phyloP scores from a whole-genome alignment of 2,329 filamentous ascomycete genomes.

The Tolypocladium amazonense region DNA sequence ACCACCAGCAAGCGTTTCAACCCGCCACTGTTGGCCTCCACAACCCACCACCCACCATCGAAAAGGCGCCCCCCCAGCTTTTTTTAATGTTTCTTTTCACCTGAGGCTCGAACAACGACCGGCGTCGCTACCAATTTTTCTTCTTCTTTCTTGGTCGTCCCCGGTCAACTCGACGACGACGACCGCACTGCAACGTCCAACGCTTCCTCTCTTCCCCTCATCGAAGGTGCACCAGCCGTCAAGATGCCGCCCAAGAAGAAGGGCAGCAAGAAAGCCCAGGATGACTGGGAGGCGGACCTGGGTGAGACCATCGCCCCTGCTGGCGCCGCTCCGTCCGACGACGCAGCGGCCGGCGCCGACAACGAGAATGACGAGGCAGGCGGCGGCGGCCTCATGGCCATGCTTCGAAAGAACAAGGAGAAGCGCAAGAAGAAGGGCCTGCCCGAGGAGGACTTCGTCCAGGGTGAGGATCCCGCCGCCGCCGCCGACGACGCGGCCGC shows the following conservation, averaged over 20 bases:
- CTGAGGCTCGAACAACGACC: background rate
- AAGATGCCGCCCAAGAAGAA: conserved; percentile 94
- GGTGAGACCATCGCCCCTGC: conserved; percentile 64
- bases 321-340: conserved; percentile 32
- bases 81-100: background rate
- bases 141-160: background rate
- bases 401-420: conserved; percentile 70
- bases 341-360: conserved; percentile 34
- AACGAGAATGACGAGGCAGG: conserved; percentile 40
- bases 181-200: background rate
- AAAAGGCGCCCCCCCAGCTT: background rate
- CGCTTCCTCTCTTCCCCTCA: background rate
- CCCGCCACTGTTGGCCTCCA: background rate
- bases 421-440: conserved; percentile 87
- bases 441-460: conserved; percentile 56
- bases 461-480: conserved; percentile 48
- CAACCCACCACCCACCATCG: conserved; percentile 1
- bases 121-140: background rate
- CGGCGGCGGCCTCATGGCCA: conserved; percentile 62
- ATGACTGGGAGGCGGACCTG: conserved; percentile 92
- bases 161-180: background rate
- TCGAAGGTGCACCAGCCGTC: conserved; percentile 11
- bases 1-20: background rate
- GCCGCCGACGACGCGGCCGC: conserved; percentile 28
- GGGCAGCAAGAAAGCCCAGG: conserved; percentile 67